Evolutionary conservation across 352 stramenopile species (phyloP).

Genomic region (Pythium angustatum): DNA sequence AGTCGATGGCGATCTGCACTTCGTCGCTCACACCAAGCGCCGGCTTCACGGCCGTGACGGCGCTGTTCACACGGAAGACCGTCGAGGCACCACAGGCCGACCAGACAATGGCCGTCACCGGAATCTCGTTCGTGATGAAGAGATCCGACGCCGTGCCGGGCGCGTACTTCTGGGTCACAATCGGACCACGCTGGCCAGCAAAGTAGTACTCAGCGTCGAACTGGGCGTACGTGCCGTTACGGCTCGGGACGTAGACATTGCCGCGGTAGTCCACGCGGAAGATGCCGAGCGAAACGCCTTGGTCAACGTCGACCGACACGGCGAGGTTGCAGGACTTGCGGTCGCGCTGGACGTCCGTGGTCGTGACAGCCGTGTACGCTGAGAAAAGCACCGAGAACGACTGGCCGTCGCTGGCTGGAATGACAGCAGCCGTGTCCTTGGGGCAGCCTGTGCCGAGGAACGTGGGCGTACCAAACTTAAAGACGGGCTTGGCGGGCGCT

Average conservation of each 20-base stretch:
- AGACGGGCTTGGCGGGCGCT: conserved; percentile 3
- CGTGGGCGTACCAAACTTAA: conserved; percentile 26
- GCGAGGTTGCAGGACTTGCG: conserved; percentile 41
- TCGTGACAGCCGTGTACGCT: conserved; percentile 30
- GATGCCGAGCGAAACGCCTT: conserved; percentile 24
- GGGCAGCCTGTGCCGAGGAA: conserved; percentile 37
- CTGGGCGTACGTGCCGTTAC: conserved; percentile 37
- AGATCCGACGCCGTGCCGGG: conserved; percentile 39
- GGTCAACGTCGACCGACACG: conserved; percentile 39
- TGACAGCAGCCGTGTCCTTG: conserved; percentile 27
- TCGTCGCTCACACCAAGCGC: conserved; percentile 29
- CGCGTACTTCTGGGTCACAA: conserved; percentile 34
- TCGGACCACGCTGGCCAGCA: conserved; percentile 40
- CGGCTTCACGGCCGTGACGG: conserved; percentile 43
- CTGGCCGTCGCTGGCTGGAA: conserved; percentile 31
- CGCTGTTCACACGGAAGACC: conserved; percentile 57
- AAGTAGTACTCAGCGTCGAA: conserved; percentile 64
- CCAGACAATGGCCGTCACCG: conserved; percentile 48
- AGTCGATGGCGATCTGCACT: conserved; percentile 54
- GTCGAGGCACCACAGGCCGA: conserved; percentile 47
- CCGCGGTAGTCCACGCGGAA: conserved; percentile 48
- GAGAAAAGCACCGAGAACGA: conserved; percentile 39
- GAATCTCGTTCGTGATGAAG: conserved; percentile 49
- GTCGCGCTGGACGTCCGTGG: conserved; percentile 29
- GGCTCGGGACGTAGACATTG: conserved; percentile 38